Base-by-base conservation (phyloP, 768 basidiomycete species). In the Ramaria sp. region DNA sequence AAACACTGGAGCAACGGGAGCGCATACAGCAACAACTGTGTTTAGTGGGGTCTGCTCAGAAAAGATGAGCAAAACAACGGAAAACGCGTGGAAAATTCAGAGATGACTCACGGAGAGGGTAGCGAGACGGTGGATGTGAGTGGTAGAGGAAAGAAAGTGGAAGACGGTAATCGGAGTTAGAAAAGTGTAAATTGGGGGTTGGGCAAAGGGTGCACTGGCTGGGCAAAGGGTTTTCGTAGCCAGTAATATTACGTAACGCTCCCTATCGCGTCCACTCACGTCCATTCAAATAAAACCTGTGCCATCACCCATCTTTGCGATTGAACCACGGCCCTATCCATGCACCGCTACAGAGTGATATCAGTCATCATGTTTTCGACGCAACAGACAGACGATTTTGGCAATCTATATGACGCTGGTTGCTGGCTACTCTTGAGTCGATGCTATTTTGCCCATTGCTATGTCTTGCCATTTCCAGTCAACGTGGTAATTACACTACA, bases 161-260 rank as follows among this genome's bases (percentile, higher is more conserved):
- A 48, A 19, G 22, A 47, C 42, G n/a, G 30, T 22, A 31, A 34
- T 39, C 54, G 54, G 54, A 56, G 54, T 43, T 56, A 48, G 22
- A 56, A 56, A 46, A n/a, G 33, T 20, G 41, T 58, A 52, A 33
- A 58, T 58, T 42, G 15, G 51, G 27, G 30, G 20, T 58, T 58
- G 57, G 57, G 57, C 57, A 58, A 58, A 58, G 57, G 57, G 57
- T 56, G n/a, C n/a, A n/a, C n/a, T n/a, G 30, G 20, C 54, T 58
- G 57, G 57, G 57, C 57, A 58, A 58, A 58, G 57, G 57, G 57
- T 56, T 37, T 37, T 7, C 9, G 33, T 53, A 53, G 33, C 17
- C 7, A 17, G 15, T 1, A 13, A 5, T 49, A 54, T 54, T 53
- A 53, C 19, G 51, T 53, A 53, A 53, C 4, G 11, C 19, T 6